Conservation (phyloP, 108 stramenopile genomes). For the Cyclostephanos tholiformis region DNA sequence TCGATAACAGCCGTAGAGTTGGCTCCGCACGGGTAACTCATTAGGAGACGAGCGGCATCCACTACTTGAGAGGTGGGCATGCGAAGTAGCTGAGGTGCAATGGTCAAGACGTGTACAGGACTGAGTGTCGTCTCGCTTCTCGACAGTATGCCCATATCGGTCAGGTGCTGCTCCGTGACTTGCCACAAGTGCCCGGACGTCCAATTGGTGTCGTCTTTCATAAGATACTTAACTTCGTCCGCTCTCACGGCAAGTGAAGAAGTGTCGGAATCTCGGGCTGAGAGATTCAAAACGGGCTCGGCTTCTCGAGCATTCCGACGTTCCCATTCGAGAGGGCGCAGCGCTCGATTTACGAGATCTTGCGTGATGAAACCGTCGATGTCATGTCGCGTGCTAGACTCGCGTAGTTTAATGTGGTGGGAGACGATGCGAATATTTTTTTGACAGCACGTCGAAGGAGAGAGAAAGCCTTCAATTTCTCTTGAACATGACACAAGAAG, state of each 20-base stretch:
- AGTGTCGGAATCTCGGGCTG: conserved; percentile 20
- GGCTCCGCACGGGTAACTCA: conserved; percentile 6
- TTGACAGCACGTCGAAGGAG: not conserved
- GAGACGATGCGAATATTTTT: not conserved
- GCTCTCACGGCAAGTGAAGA: conserved; percentile 15
- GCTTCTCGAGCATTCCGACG: conserved; percentile 22
- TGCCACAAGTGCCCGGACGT: conserved; percentile 30
- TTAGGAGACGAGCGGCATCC: conserved; percentile 31
- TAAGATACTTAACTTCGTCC: not conserved
- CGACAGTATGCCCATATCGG: conserved; percentile 19
- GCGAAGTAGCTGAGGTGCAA: conserved; percentile 36
- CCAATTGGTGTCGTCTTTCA: conserved; percentile 4
- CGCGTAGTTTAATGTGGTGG: not conserved
- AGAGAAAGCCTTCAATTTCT: conserved; percentile 1
- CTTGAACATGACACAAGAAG: conserved; percentile 4
- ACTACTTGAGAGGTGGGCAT: conserved; percentile 31
- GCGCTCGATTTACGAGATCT: conserved; percentile 30
- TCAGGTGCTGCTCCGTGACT: conserved; percentile 27
- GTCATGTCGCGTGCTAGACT: not conserved
- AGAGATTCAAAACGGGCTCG: conserved; percentile 30
- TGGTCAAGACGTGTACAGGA: conserved; percentile 10
- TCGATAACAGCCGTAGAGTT: conserved; percentile 14
- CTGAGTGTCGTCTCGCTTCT: conserved; percentile 16
- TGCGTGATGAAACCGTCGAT: conserved; percentile 10
- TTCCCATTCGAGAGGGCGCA: conserved; percentile 35